Evolutionary conservation across 192 early-diverging fungal genomes (phyloP).

Genomic region (Coemansia sp.): DNA sequence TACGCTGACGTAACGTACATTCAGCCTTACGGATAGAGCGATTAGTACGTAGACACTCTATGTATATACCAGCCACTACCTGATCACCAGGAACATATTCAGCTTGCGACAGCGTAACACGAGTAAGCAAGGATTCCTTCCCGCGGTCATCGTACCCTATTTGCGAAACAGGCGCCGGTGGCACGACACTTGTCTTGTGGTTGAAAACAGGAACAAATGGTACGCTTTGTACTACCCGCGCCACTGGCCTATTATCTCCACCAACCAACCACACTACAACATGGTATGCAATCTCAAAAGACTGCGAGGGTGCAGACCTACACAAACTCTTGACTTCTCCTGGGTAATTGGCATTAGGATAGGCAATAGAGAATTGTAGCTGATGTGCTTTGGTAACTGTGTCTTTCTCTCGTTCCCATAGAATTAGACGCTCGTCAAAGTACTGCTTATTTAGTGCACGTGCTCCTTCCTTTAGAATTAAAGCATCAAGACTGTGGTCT

Average conservation of each 20-base stretch:
- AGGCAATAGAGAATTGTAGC: slow-evolving; percentile 37
- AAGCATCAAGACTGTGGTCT: slow-evolving; percentile 17
- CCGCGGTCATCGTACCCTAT: slow-evolving; percentile 43
- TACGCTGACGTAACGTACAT: slow-evolving; percentile 44
- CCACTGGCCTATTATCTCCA: neutral
- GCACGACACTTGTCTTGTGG: slow-evolving; percentile 9
- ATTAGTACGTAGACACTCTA: slow-evolving; percentile 33
- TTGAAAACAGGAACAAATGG: slow-evolving; percentile 23
- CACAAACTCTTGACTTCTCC: slow-evolving; percentile 27
- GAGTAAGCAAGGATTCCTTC: slow-evolving; percentile 34
- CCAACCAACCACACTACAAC: slow-evolving; percentile 26
- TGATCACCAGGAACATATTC: slow-evolving; percentile 50
- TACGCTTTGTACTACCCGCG: slow-evolving; percentile 7
- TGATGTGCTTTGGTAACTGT: neutral
- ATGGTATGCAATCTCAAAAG: slow-evolving; percentile 50
- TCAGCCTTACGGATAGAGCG: slow-evolving; percentile 48
- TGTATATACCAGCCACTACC: slow-evolving; percentile 48
- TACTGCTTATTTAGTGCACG: slow-evolving; percentile 43
- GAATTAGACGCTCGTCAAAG: slow-evolving; percentile 48
- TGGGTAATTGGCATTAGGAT: slow-evolving; percentile 47
- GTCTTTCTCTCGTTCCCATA: slow-evolving; percentile 23
- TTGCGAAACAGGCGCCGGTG: slow-evolving; percentile 30
- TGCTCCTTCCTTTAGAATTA: slow-evolving; percentile 31
- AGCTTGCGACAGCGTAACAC: slow-evolving; percentile 44
- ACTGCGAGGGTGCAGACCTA: slow-evolving; percentile 38